Evolutionary conservation across 1,284 basidiomycete species (phyloP).

Genomic region (Trametes sp.): DNA sequence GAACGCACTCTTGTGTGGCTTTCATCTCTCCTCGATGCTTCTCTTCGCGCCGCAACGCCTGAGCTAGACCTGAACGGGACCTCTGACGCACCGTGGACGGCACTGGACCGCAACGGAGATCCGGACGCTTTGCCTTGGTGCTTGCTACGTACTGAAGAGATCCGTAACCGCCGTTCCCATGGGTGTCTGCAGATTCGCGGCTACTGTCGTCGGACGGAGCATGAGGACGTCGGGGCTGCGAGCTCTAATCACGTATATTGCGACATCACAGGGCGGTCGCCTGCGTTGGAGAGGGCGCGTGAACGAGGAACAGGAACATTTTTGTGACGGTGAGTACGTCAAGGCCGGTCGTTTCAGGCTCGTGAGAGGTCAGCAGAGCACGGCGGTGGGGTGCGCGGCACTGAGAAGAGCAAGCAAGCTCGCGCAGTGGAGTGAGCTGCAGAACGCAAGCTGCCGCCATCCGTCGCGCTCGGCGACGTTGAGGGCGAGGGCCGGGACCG

Average conservation of each 20-base stretch:
- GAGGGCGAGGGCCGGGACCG: background rate
- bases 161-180: background rate
- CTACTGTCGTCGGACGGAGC: constrained; percentile 8
- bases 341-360: constrained; percentile 3
- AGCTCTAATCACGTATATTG: background rate
- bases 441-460: background rate
- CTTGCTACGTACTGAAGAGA: background rate
- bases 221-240: background rate
- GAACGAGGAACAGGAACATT: constrained; percentile 7
- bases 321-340: constrained; percentile 14
- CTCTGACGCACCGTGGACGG: background rate
- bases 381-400: background rate
- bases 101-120: constrained; percentile 9
- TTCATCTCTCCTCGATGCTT: background rate
- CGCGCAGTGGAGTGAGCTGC: background rate
- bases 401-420: background rate
- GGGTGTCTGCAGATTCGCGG: background rate
- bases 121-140: constrained; percentile 2
- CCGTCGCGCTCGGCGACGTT: background rate
- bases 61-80: background rate
- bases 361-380: constrained; percentile 19
- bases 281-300: constrained; percentile 5
- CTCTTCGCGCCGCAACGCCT: background rate
- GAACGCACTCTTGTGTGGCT: background rate
- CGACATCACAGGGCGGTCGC: constrained; percentile 1